phyloP scores from a whole-genome alignment of 768 basidiomycete genomes.

The Termitomyces sp. region DNA sequence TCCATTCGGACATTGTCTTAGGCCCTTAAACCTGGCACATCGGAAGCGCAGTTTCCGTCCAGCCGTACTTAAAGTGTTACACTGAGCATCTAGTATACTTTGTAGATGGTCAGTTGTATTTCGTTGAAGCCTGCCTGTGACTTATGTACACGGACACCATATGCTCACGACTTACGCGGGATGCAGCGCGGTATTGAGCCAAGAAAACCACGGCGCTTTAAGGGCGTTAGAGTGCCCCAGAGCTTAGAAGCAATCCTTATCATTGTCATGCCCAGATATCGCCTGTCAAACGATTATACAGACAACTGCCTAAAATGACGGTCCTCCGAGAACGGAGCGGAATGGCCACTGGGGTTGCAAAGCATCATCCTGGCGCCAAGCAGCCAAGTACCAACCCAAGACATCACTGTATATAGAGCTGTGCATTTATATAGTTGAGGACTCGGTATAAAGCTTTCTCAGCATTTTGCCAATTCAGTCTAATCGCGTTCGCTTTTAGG shows the following conservation, averaged over 20 bases:
- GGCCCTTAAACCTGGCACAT: too few relatives aligned
- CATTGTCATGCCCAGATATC: neutral
- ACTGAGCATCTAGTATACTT: too few relatives aligned
- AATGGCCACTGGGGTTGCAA: neutral
- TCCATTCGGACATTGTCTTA: neutral
- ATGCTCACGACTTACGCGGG: too few relatives aligned
- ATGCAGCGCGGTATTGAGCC: neutral
- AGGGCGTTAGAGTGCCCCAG: neutral
- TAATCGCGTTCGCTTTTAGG: neutral
- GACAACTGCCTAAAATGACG: neutral
- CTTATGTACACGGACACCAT: too few relatives aligned
- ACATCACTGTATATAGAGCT: neutral
- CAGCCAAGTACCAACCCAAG: neutral
- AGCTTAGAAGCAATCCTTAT: neutral
- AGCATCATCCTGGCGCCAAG: neutral
- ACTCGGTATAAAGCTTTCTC: neutral
- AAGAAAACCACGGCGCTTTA: neutral
- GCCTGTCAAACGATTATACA: neutral
- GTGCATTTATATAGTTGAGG: neutral
- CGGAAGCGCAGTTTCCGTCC: neutral
- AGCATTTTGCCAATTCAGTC: neutral
- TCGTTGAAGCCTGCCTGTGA: neutral
- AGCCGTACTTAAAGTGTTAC: neutral
- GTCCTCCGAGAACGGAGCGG: conserved; percentile 3
- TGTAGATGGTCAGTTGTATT: neutral